These are phyloP conservation scores for Rostrohypoxylon terebratum DNA, from an alignment of 495 filamentous ascomycete genomes.

Conservation along the genomic window DNA sequence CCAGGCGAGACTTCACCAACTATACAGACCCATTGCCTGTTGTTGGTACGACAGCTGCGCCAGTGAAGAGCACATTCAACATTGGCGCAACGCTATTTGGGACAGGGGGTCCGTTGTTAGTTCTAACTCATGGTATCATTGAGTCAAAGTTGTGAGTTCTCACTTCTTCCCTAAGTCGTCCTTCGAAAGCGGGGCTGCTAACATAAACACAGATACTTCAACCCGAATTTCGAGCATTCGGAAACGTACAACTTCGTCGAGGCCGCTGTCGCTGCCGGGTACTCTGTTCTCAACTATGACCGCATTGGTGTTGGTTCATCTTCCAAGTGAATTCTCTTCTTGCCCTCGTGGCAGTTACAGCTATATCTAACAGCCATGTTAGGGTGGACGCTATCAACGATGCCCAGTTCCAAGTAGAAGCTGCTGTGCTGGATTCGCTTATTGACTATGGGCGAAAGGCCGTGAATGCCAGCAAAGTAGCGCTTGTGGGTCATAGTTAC, in stretches of 20 bases:
- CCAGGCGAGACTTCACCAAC: slow-evolving; percentile 37
- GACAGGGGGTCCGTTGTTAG: slow-evolving; percentile 36
- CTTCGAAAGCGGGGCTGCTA: background rate
- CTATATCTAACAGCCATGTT: background rate
- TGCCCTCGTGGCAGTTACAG: background rate
- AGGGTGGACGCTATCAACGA: slow-evolving; percentile 39
- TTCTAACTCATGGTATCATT: slow-evolving; percentile 47
- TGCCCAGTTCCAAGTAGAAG: slow-evolving; percentile 48
- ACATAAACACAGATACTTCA: slow-evolving; percentile 36
- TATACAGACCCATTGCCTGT: slow-evolving; percentile 33
- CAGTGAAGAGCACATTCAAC: slow-evolving; percentile 39
- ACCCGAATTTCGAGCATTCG: slow-evolving; percentile 38
- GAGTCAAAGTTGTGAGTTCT: slow-evolving; percentile 45
- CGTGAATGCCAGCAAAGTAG: slow-evolving; percentile 41
- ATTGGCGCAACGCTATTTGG: slow-evolving; percentile 46
- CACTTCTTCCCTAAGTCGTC: too few species aligned
- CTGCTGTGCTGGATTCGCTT: slow-evolving; percentile 43
- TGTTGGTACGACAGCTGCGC: slow-evolving; percentile 20
- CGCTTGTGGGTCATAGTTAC: slow-evolving; percentile 50
- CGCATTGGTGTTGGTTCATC: slow-evolving; percentile 70
- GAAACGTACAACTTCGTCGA: slow-evolving; percentile 68
- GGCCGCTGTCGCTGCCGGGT: slow-evolving; percentile 63
- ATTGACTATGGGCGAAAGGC: slow-evolving; percentile 40
- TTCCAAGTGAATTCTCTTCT: slow-evolving; percentile 51
- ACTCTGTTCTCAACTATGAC: slow-evolving; percentile 66